A percentile compares a stretch with the other conserved stretches of the same genome.
Conservation (phyloP, 306 rosid genomes). For the Dryas drummondii region DNA sequence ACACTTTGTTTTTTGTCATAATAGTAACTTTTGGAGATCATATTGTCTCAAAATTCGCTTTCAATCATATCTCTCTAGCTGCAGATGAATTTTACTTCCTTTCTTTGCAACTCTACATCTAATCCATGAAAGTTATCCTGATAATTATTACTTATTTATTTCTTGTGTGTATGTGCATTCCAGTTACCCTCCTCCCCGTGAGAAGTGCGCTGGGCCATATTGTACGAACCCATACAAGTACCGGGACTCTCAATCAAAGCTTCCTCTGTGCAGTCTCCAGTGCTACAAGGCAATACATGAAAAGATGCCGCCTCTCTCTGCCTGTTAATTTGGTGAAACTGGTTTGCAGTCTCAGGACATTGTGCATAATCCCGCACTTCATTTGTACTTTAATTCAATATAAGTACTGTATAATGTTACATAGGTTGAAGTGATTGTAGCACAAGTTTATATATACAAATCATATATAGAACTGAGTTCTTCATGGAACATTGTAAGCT, state of each 20-base stretch:
- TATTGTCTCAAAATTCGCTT: not conserved
- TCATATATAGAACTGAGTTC: not conserved
- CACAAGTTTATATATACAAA: not conserved
- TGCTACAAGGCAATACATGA: conserved; percentile 55
- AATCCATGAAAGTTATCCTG: not conserved
- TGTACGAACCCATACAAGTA: conserved; percentile 57
- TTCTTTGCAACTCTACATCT: not conserved
- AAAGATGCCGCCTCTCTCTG: conserved; percentile 30
- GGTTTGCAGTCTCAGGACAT: not conserved
- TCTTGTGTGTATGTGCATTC: conserved; percentile 16
- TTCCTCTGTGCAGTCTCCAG: conserved; percentile 58
- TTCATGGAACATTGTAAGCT: not conserved
- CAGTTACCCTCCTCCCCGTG: conserved; percentile 64
- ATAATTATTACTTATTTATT: not conserved
- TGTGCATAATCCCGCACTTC: not conserved
- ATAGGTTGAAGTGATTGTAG: not conserved
- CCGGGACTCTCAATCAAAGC: conserved; percentile 60
- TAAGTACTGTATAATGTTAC: not conserved
- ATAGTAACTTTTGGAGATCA: not conserved
- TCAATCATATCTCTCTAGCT: not conserved
- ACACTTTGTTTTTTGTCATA: not conserved
- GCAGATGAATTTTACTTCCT: not conserved
- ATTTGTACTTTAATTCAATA: not conserved
- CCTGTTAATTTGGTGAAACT: conserved; percentile 19
- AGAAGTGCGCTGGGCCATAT: conserved; percentile 55